These are phyloP conservation scores for Spongospora subterranea DNA, from an alignment of 208 protist genomes.

Conservation along the genomic window DNA sequence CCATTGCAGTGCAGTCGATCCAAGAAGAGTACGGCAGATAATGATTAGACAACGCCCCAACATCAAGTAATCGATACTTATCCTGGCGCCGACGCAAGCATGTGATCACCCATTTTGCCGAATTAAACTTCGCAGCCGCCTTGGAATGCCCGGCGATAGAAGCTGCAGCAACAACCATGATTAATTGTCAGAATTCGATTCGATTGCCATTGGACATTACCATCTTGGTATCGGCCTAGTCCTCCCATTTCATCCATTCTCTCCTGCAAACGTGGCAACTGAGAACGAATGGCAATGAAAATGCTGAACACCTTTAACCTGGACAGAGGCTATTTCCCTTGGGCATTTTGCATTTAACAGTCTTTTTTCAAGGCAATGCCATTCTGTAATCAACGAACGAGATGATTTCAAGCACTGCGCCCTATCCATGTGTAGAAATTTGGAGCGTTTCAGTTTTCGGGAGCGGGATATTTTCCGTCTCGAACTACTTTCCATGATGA, in stretches of 20 bases:
- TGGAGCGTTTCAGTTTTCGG: background rate
- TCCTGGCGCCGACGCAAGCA: background rate
- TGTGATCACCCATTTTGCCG: background rate
- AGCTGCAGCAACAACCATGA: background rate
- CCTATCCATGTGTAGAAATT: background rate
- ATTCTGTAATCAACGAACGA: background rate
- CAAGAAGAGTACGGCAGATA: background rate
- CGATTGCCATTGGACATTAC: background rate
- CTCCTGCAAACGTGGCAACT: background rate
- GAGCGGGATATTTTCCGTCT: no score
- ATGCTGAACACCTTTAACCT: background rate
- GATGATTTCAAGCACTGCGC: background rate
- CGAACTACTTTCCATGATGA: no score
- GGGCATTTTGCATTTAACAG: background rate
- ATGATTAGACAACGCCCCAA: conserved; percentile 11
- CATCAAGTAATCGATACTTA: background rate
- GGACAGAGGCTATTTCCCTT: background rate
- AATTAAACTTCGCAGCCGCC: background rate
- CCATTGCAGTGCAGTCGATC: conserved; percentile 25
- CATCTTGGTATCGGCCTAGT: background rate
- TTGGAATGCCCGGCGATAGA: background rate
- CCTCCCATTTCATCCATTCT: background rate
- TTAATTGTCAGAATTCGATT: background rate
- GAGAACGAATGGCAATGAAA: background rate
- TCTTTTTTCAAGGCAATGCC: background rate